phyloP scores from a whole-genome alignment of 1,284 basidiomycete genomes.

The Sporisorium sorghi region DNA sequence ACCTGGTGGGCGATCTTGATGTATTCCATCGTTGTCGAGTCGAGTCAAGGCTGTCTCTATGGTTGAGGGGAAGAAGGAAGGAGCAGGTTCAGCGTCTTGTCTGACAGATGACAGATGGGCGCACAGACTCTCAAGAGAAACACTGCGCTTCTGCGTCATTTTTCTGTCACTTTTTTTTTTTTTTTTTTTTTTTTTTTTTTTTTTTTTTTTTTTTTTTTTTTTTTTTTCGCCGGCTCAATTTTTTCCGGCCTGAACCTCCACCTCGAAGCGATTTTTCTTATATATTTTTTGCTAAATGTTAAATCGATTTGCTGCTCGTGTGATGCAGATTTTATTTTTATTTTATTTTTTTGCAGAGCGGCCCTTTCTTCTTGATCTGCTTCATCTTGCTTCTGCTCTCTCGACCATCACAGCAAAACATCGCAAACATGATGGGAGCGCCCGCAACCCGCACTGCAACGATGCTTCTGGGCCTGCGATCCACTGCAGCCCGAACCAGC shows the following conservation, averaged over 20 bases:
- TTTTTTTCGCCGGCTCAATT: no score
- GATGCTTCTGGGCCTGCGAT: constrained; percentile 15
- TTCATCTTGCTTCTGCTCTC: background rate
- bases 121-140: no score
- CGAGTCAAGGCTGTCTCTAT: background rate
- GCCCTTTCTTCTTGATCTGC: constrained; percentile 15
- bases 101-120: no score
- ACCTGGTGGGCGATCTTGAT: constrained; percentile 50
- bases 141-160: background rate
- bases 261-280: background rate
- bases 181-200: no score
- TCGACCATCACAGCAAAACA: background rate
- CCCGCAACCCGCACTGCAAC: constrained; percentile 5
- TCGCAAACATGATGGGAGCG: constrained; percentile 1
- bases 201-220: no score
- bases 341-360: constrained; percentile 32
- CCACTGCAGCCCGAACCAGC: constrained; percentile 5
- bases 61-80: background rate
- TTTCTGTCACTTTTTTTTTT: no score
- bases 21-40: constrained; percentile 47
- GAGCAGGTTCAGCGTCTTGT: no score
- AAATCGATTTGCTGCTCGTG: background rate
- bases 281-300: no score
- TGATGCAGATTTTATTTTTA: no score
- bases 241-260: constrained; percentile 9